Conservation (phyloP, 192 early-diverging fungal species). For the Nowakowskiella sp. region DNA sequence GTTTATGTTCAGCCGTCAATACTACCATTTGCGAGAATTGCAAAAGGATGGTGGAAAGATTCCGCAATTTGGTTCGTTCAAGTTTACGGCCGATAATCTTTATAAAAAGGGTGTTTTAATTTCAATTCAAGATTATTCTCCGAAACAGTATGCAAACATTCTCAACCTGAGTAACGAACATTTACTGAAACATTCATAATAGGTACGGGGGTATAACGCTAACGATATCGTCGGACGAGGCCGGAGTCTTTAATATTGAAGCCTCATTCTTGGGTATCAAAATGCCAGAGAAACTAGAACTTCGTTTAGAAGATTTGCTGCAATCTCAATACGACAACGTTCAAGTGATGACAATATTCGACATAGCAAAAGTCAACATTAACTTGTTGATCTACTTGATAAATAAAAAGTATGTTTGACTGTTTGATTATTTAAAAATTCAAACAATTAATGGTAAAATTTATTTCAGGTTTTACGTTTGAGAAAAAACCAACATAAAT, state of each 20-base stretch:
- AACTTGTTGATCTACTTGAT: constrained; percentile 92
- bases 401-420: constrained; percentile 81
- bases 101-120: constrained; percentile 89
- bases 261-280: constrained; percentile 64
- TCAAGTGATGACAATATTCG: constrained; percentile 84
- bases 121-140: constrained; percentile 70
- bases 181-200: neutral
- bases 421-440: neutral
- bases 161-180: neutral
- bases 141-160: constrained; percentile 50
- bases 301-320: constrained; percentile 86
- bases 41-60: constrained; percentile 75
- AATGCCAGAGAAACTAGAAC: constrained; percentile 58
- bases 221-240: constrained; percentile 84
- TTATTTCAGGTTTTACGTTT: constrained; percentile 13
- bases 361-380: constrained; percentile 90
- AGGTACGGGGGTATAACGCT: constrained; percentile 79
- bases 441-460: constrained; percentile 4
- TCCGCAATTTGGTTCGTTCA: constrained; percentile 95
- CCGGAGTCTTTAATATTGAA: constrained; percentile 85
- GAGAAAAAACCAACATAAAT: too few species aligned
- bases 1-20: constrained; percentile 90
- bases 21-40: constrained; percentile 84
- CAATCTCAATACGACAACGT: constrained; percentile 91
- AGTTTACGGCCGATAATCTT: constrained; percentile 91